phyloP scores from a whole-genome alignment of 495 filamentous ascomycete genomes.

The Lophium mytilinum region DNA sequence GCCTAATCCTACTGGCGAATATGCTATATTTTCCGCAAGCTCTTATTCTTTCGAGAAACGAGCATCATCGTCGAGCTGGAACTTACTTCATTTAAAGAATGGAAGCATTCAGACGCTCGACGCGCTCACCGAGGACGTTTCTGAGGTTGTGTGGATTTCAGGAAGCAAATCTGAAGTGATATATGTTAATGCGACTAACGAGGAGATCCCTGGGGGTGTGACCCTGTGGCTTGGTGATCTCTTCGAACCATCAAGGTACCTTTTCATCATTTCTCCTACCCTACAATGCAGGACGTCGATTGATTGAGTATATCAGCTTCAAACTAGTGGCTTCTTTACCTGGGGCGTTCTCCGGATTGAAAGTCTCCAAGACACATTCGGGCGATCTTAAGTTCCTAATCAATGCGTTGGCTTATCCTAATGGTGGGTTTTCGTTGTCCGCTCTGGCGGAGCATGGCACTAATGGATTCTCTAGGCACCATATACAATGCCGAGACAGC shows the following conservation, averaged over 20 bases:
- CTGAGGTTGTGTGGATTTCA: conserved; percentile 57
- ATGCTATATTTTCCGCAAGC: conserved; percentile 63
- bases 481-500: conserved; percentile 53
- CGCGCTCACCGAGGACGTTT: conserved; percentile 53
- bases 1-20: conserved; percentile 63
- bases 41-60: conserved; percentile 70
- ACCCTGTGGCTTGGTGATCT: background rate
- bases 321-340: conserved; percentile 17
- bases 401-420: conserved; percentile 47
- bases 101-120: conserved; percentile 69
- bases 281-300: background rate
- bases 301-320: background rate
- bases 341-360: conserved; percentile 22
- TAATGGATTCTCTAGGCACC: conserved; percentile 34
- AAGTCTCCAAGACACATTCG: conserved; percentile 18
- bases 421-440: conserved; percentile 5
- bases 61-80: too few species aligned
- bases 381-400: conserved; percentile 24
- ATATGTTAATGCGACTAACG: conserved; percentile 53
- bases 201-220: conserved; percentile 34
- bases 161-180: conserved; percentile 57
- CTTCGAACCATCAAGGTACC: background rate
- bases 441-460: too few species aligned
- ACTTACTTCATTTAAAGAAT: conserved; percentile 52
- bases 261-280: background rate